Base-by-base conservation (phyloP, 306 rosid species). In the Adenanthera pavonina region DNA sequence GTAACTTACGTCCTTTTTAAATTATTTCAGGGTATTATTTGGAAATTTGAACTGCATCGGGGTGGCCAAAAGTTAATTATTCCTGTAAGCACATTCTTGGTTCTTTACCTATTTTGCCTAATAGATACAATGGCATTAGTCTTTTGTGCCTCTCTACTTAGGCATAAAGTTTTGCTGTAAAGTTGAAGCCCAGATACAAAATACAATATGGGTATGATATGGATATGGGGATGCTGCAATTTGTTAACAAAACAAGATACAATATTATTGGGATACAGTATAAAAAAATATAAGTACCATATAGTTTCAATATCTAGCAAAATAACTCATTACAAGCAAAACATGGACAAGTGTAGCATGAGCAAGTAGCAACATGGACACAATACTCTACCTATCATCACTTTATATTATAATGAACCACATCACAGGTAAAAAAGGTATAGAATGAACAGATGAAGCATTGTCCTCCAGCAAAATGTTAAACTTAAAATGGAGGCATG, bases 31-130 rank as follows among this genome's bases (percentile, higher is more conserved):
- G 99, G 97, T 48, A 87, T 92, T 82, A 87, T 72, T 84, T 93
- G 97, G 99, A 96, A 85, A 85, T 81, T 96, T 69, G 97, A 96
- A 84, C 84, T 93, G 89, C 89, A 86, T 76, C 97, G 99, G 0
- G 96, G 97, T 53, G 97, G 97, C 53, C 99, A 96, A 82, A 96
- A 93, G 91, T 83, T 96, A 78, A 82, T 93, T 75, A 36, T 92
- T 85, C 99, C 98, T 25, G 99, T 91, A 89, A 89, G 94, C 44
- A 80, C 43, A 75, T 9, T 83, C 81, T 78, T 68, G 53, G 43
- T 77, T 76, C 38, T 72, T 84, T 81, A 69, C 72, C 6, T 77
- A 67, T 75, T 78, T 59, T 60, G 33, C 71, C 74, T 69, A 20
- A 72, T 44, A 51, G 19, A 70, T 56, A 35, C 54, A 12, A 61